phyloP scores from a whole-genome alignment of 306 rosid species.

The Casuarina cunninghamiana region DNA sequence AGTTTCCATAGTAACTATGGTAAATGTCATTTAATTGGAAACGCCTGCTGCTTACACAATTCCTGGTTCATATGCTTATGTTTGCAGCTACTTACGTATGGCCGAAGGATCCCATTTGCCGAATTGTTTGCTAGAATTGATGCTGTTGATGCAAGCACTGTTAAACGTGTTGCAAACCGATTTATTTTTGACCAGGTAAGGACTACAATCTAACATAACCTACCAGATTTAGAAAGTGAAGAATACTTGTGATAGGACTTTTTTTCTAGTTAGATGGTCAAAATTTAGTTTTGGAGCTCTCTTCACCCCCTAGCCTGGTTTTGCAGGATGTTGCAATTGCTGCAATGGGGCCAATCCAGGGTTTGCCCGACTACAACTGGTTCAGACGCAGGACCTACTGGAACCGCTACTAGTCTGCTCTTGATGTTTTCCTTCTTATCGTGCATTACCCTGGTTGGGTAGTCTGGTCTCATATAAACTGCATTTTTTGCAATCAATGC shows the following conservation, averaged over 20 bases:
- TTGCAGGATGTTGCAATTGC: slow-evolving; percentile 87
- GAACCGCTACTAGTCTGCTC: slow-evolving; percentile 83
- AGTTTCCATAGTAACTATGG: neutral
- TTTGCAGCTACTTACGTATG: slow-evolving; percentile 78
- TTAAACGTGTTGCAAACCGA: slow-evolving; percentile 91
- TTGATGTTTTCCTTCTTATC: slow-evolving; percentile 26
- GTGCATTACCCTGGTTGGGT: slow-evolving; percentile 26
- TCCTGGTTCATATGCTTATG: neutral
- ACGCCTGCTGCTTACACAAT: neutral
- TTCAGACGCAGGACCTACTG: slow-evolving; percentile 99
- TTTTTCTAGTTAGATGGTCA: neutral
- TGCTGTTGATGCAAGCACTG: slow-evolving; percentile 84
- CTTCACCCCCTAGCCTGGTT: slow-evolving; percentile 13
- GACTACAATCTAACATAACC: neutral
- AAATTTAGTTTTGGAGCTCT: neutral
- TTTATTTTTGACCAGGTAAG: slow-evolving; percentile 89
- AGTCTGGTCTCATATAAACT: slow-evolving; percentile 36
- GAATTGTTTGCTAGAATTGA: slow-evolving; percentile 96
- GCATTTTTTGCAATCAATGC: slow-evolving; percentile 29
- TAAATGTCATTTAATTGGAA: neutral
- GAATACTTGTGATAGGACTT: neutral
- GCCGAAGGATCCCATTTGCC: slow-evolving; percentile 90
- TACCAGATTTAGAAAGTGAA: neutral
- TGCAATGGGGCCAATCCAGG: slow-evolving; percentile 84
- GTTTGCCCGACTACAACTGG: slow-evolving; percentile 92